Base-by-base conservation (phyloP, 805 yeast species). In the Metschnikowia reukaufii region DNA sequence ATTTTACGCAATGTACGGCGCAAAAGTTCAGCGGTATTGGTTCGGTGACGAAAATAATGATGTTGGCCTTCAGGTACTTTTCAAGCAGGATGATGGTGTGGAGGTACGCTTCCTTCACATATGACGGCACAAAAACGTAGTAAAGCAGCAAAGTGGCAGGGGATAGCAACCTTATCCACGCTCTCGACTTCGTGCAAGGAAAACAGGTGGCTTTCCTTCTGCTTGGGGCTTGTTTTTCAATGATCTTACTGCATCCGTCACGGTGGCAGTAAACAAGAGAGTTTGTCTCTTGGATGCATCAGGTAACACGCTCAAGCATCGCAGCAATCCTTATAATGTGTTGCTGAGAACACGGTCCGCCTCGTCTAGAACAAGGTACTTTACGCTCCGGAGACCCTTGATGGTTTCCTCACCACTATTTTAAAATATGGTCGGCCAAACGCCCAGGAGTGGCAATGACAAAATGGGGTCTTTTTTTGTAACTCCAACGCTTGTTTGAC, bases 391-490 rank as follows among this genome's bases (percentile, higher is more conserved):
- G 40, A 94, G 70, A 0, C 97, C 96, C 32, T 80, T 73, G 0
- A 86, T 74, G 4, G 95, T 87, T 51, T 94, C 97, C 48, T 86
- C 95, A 15, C 97, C 97, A 62, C 94, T 86, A 58, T 83, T 81
- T n/a, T 51, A 84, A 66, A 16, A 94, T 83, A 66, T 92, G 97
- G 63, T 89, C 96, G 0, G 98, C 98, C 50, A 94, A 70, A 61
- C 99, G 76, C 13, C 99, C 99, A 0, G 99, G 99, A 0, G 99
- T 94, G 1, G 99, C 99, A 52, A 94, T 85, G 21, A 94, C 89
- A 58, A 94, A 86, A 68, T 94, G 98, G 0, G 99, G 99, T 57
- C 83, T 81, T 42, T 77, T n/a, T 79, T 62, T 88, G 92, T 32
- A 94, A 73, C 58, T 82, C 84, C 23, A 91, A 68, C 1, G 96